Evolutionary conservation across 768 basidiomycete species (phyloP).

Genomic region (Lactarius trivialis): DNA sequence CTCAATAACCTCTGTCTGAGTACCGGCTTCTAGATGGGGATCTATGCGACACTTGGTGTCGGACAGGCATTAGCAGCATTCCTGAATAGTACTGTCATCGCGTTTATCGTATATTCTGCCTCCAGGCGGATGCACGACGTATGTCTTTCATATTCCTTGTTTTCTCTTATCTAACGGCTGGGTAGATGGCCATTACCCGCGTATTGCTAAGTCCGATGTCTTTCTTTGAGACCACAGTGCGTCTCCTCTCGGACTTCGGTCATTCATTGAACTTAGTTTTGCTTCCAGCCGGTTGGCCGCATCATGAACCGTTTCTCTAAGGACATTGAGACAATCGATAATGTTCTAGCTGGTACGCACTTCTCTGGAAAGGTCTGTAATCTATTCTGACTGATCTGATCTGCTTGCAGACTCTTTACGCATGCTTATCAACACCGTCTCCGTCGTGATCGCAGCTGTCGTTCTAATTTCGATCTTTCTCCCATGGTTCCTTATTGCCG

Average conservation of each 20-base stretch:
- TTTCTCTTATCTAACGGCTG: background rate
- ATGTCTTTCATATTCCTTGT: conserved; percentile 13
- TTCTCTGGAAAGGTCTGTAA: background rate
- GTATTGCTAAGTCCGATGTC: conserved; percentile 84
- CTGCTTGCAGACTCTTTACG: conserved; percentile 53
- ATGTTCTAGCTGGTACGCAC: conserved; percentile 48
- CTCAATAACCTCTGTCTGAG: background rate
- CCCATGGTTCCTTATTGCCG: conserved; percentile 81
- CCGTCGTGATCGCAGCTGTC: conserved; percentile 64
- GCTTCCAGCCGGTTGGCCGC: conserved; percentile 61
- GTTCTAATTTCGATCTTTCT: conserved; percentile 71
- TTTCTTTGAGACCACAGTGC: conserved; percentile 81
- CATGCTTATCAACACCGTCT: conserved; percentile 59
- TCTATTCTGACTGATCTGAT: conserved; percentile 1
- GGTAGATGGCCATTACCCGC: conserved; percentile 52
- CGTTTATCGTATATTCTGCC: conserved; percentile 69
- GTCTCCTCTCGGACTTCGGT: conserved; percentile 17
- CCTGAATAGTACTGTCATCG: conserved; percentile 57
- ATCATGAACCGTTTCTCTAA: conserved; percentile 91
- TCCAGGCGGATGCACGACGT: conserved; percentile 63
- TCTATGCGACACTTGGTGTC: conserved; percentile 70
- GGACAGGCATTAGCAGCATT: conserved; percentile 64
- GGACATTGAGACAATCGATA: conserved; percentile 80
- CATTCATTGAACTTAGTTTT: conserved; percentile 19
- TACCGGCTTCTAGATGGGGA: conserved; percentile 53